phyloP scores from a whole-genome alignment of 2,329 filamentous ascomycete species.

The Diaporthe sp. region DNA sequence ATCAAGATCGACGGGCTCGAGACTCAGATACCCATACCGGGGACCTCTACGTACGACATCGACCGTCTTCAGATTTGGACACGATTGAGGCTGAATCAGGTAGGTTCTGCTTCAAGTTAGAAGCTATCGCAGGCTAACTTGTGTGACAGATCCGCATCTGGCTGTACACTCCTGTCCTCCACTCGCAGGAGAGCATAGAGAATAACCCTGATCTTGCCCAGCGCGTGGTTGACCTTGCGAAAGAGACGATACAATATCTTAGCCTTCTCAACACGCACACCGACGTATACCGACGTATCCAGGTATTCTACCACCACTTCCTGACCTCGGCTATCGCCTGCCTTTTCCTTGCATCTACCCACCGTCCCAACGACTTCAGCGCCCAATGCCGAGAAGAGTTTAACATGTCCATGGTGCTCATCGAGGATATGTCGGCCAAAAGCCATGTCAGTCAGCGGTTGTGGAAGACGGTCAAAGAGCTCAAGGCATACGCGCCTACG shows the following conservation, averaged over 20 bases:
- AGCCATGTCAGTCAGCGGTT: conserved; percentile 80
- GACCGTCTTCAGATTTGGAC: conserved; percentile 86
- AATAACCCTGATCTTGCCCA: conserved; percentile 81
- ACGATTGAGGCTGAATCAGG: conserved; percentile 87
- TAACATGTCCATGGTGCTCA: conserved; percentile 81
- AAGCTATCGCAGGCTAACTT: not conserved
- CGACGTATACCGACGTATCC: conserved; percentile 78
- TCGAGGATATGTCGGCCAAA: conserved; percentile 79
- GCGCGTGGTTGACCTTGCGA: conserved; percentile 80
- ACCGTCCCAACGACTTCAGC: conserved; percentile 80
- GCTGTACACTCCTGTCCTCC: conserved; percentile 88
- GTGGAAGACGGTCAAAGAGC: conserved; percentile 79
- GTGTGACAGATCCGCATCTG: conserved; percentile 78
- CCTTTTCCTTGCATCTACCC: conserved; percentile 81
- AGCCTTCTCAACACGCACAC: conserved; percentile 78
- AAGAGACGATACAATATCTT: conserved; percentile 81
- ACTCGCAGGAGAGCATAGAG: conserved; percentile 87
- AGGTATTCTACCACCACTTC: conserved; percentile 87
- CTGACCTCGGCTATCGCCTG: conserved; percentile 81
- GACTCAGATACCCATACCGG: conserved; percentile 65
- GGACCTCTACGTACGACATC: conserved; percentile 73
- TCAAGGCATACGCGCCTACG: conserved; percentile 80
- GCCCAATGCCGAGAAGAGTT: conserved; percentile 80
- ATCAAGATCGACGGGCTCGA: conserved; percentile 72
- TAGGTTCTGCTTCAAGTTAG: conserved; percentile 44